Evolutionary conservation across 2,329 filamentous ascomycete genomes (phyloP), one percentile per base, ranked within the genome.

Genomic region (Passalora sequoiae): DNA sequence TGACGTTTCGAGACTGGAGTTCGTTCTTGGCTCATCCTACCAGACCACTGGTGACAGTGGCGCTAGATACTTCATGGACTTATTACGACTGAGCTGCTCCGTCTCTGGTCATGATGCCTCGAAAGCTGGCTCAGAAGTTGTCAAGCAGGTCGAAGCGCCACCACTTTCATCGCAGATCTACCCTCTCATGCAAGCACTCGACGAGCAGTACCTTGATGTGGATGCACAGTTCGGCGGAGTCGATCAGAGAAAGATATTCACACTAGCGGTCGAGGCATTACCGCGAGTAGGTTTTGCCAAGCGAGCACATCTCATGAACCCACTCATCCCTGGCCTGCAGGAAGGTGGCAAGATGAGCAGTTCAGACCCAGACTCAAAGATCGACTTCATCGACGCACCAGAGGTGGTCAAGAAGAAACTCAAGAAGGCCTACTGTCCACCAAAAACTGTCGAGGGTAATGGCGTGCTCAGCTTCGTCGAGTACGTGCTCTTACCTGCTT

Each of bases 201-300:
- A 97, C 60, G 91, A 97, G 69, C 77, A 92, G 70, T 81, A 96
- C 72, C 73, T 98, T 3, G 81, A 81, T 44, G 86, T 89, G 3
- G 91, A 98, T 64, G 84, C 79, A 2, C 88, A 98, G 61, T 89
- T 96, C 50, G 89, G 89, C 43, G 87, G 84, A 52, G 64, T 76
- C 20, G 91, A 96, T 59, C 89, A 95, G 69, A 73, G 89, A 47
- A 96, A 95, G 69, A 81, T 95, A 50, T 95, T 95, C 64, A 83
- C 82, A 0, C 78, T 89, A 3, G 89, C 91, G 4, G 84, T 84
- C 53, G 91, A 96, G 55, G 84, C 83, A 68, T 70, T 96, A 21
- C 88, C 89, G 9, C 87, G 84, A 66, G 70, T 98, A 36, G 89
- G 88, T 38, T 96, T 95, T 74, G 80, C 79, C 55, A 80, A 84